phyloP scores from a whole-genome alignment of 2,329 filamentous ascomycete genomes.

The Claviceps sp. region DNA sequence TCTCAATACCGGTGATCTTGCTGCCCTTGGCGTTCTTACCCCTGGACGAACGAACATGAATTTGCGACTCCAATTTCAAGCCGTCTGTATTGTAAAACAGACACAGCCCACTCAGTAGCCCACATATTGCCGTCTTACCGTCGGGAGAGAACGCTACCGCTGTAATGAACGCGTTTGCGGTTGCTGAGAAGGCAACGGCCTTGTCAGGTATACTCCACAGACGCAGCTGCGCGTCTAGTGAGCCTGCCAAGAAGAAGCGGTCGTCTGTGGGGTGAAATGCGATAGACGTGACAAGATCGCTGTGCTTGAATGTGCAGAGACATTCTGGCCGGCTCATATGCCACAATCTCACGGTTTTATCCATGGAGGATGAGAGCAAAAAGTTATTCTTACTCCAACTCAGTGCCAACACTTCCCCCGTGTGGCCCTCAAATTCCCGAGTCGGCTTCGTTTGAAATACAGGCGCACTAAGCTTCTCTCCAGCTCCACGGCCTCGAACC shows the following conservation, averaged over 20 bases:
- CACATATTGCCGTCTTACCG: conserved; percentile 78
- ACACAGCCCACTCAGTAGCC: conserved; percentile 72
- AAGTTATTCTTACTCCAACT: conserved; percentile 99
- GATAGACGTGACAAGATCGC: conserved; percentile 88
- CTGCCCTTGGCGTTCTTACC: conserved; percentile 92
- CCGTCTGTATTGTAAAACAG: conserved; percentile 90
- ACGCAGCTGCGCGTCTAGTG: conserved; percentile 73
- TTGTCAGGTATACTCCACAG: conserved; percentile 98
- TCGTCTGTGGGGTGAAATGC: conserved; percentile 91
- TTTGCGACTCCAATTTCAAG: conserved; percentile 67
- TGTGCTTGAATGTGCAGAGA: conserved; percentile 86
- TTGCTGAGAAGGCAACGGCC: conserved; percentile 68
- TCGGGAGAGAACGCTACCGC: conserved; percentile 90
- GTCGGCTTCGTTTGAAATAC: conserved; percentile 74
- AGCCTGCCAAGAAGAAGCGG: conserved; percentile 90
- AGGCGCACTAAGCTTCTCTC: conserved; percentile 66
- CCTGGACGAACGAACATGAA: conserved; percentile 84
- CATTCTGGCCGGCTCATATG: conserved; percentile 77
- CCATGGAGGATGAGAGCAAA: conserved; percentile 88
- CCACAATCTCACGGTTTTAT: conserved; percentile 92
- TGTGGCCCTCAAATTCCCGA: conserved; percentile 72
- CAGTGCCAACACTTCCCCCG: conserved; percentile 73
- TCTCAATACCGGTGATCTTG: conserved; percentile 91
- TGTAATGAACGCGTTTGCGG: conserved; percentile 77
- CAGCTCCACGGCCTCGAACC: conserved; percentile 16